A percentile compares a stretch with the other conserved stretches of the same genome.
phyloP scores from a whole-genome alignment of 2,329 filamentous ascomycete genomes.

The Taxawa tesnikishii region DNA sequence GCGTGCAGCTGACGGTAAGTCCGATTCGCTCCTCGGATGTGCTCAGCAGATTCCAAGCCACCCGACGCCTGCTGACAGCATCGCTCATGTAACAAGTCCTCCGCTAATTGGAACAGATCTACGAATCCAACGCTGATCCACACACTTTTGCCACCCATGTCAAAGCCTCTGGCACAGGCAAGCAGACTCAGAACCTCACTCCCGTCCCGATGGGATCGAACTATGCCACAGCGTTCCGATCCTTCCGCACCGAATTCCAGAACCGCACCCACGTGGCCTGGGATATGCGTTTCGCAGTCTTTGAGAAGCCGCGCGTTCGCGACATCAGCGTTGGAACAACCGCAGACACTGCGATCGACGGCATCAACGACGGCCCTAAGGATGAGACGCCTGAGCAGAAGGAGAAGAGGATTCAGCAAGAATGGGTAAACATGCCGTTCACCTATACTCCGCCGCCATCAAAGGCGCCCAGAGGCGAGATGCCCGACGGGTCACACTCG shows the following conservation, averaged over 20 bases:
- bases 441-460: no score
- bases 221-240: constrained; percentile 20
- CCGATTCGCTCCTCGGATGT: no score
- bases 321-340: no score
- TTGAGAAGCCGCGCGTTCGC: no score
- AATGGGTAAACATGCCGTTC: no score
- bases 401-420: no score
- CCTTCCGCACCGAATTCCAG: constrained; percentile 27
- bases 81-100: constrained; percentile 8
- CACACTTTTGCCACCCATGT: constrained; percentile 48
- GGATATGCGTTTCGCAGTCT: constrained; percentile 23
- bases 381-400: no score
- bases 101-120: constrained; percentile 40
- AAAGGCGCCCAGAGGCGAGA: no score
- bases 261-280: constrained; percentile 27
- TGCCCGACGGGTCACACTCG: no score
- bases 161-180: constrained; percentile 12
- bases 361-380: no score
- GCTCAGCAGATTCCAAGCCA: constrained; percentile 1
- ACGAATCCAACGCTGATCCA: constrained; percentile 50
- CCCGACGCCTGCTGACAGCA: constrained; percentile 7
- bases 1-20: constrained; percentile 48
- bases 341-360: no score
- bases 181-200: constrained; percentile 7
- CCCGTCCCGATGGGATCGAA: constrained; percentile 9